A percentile compares a stretch with the other conserved stretches of the same genome.
phyloP scores from a whole-genome alignment of 345 rosid species.

The Sisymbrium irio region DNA sequence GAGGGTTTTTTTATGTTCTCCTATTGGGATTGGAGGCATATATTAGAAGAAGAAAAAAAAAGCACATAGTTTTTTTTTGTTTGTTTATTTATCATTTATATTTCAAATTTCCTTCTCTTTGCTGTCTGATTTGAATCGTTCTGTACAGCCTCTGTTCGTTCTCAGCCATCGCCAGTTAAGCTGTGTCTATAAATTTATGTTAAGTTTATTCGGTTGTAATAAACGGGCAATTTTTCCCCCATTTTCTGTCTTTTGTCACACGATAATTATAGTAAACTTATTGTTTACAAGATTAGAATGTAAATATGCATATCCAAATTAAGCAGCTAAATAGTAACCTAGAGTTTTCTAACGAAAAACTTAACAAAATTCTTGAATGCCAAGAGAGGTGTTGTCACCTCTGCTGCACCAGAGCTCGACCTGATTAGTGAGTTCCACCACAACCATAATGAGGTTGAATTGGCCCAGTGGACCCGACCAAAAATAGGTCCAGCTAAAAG shows the following conservation, averaged over 20 bases:
- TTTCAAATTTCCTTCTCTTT: background rate
- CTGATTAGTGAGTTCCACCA: background rate
- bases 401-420: background rate
- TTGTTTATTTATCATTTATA: background rate
- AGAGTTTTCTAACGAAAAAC: background rate
- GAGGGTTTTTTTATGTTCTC: constrained; percentile 9
- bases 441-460: background rate
- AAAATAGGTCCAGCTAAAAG: background rate
- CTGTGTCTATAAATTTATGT: background rate
- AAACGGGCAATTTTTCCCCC: background rate
- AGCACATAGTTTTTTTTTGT: constrained; percentile 15
- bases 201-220: background rate
- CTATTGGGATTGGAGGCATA: constrained; percentile 26
- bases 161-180: background rate
- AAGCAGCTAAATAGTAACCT: background rate
- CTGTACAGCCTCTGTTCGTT: background rate
- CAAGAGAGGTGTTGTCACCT: background rate
- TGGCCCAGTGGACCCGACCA: background rate
- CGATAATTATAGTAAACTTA: background rate
- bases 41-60: background rate
- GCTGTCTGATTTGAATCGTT: background rate
- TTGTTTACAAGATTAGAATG: background rate
- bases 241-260: too few species aligned
- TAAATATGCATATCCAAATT: background rate
- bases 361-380: background rate